phyloP scores from a whole-genome alignment of 257 asterid genomes.

The Penstemon newberryi region DNA sequence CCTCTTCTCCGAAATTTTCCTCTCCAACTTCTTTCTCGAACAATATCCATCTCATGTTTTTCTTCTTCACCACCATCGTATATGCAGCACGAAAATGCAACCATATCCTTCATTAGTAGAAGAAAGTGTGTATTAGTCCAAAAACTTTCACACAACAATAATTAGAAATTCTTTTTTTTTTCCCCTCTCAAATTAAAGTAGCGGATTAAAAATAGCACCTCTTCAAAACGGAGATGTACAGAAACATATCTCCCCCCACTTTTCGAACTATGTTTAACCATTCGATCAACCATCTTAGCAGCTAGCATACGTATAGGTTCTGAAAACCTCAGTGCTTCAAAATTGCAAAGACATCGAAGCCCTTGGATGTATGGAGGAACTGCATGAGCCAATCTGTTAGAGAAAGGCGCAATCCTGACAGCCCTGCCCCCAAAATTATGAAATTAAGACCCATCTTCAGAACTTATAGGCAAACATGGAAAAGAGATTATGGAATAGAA shows the following conservation, averaged over 20 bases:
- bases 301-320: slow-evolving; percentile 93
- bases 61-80: slow-evolving; percentile 98
- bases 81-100: slow-evolving; percentile 94
- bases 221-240: slow-evolving; percentile 96
- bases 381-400: slow-evolving; percentile 94
- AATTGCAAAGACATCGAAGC: slow-evolving; percentile 91
- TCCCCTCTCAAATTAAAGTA: not conserved
- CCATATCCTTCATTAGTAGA: slow-evolving; percentile 78
- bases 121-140: not conserved
- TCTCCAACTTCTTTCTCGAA: slow-evolving; percentile 99
- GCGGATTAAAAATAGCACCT: slow-evolving; percentile 47
- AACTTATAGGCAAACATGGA: not conserved
- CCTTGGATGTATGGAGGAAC: slow-evolving; percentile 86
- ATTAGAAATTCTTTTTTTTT: not conserved
- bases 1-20: slow-evolving; percentile 95
- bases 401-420: slow-evolving; percentile 97
- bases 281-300: slow-evolving; percentile 94
- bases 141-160: not conserved
- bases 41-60: slow-evolving; percentile 89
- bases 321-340: slow-evolving; percentile 94
- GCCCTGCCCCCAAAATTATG: slow-evolving; percentile 68
- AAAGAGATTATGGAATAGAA: slow-evolving; percentile 15
- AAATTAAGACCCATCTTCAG: slow-evolving; percentile 16
- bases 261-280: slow-evolving; percentile 73
- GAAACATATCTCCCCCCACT: slow-evolving; percentile 83